Evolutionary conservation across 2,329 filamentous ascomycete species (phyloP).

Genomic region (Neofusicoccum parvum): DNA sequence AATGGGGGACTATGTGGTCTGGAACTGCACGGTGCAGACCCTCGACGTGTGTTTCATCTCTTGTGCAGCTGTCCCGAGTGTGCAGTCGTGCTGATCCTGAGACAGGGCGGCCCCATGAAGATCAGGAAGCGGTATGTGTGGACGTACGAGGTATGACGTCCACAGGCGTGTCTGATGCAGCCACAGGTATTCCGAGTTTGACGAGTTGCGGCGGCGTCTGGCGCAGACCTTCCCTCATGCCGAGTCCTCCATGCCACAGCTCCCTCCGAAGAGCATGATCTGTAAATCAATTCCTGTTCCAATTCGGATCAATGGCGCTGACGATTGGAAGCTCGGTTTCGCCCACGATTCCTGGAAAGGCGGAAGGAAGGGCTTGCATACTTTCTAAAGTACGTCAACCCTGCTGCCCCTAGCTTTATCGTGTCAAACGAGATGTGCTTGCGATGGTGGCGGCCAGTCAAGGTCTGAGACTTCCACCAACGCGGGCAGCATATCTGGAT

Average conservation of each 20-base stretch:
- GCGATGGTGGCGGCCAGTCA: neutral
- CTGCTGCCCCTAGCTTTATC: neutral
- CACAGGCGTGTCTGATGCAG: neutral
- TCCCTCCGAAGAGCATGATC: conserved; percentile 90
- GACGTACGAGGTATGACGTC: neutral
- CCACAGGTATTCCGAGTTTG: conserved; percentile 87
- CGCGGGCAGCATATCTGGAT: neutral
- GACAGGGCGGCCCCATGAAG: conserved; percentile 58
- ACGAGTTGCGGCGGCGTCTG: conserved; percentile 74
- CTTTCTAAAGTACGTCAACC: conserved; percentile 79
- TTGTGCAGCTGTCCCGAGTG: conserved; percentile 9
- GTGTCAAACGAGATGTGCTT: neutral
- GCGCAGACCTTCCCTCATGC: conserved; percentile 81
- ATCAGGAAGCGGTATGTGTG: conserved; percentile 58
- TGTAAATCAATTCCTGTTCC: conserved; percentile 55
- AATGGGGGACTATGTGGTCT: conserved; percentile 90
- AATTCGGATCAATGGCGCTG: neutral
- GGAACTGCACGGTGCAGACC: conserved; percentile 87
- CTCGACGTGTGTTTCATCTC: conserved; percentile 64
- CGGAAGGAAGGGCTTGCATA: conserved; percentile 82
- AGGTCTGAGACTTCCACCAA: neutral
- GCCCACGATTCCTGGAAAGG: conserved; percentile 81
- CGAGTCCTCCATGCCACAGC: conserved; percentile 78
- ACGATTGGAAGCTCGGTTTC: conserved; percentile 61
- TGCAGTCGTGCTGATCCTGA: conserved; percentile 15